Conservation (phyloP, 305 asterid species). For the Euphrasia arctica region DNA sequence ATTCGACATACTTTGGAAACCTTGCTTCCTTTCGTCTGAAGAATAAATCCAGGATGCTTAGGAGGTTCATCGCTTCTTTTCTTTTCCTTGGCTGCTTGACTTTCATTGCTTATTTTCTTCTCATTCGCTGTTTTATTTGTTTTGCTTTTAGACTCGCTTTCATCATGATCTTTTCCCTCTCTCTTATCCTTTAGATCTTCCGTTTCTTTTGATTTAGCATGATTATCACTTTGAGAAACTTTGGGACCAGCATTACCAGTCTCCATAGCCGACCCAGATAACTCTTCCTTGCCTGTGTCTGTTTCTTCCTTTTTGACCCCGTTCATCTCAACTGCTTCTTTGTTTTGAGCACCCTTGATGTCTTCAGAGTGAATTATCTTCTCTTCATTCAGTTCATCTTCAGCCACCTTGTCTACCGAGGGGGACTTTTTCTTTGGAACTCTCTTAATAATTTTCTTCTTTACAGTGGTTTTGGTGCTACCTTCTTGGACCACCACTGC, state of each 20-base stretch:
- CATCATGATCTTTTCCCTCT: slow-evolving; percentile 41
- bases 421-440: slow-evolving; percentile 63
- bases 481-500: slow-evolving; percentile 39
- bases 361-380: slow-evolving; percentile 34
- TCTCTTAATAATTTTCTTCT: slow-evolving; percentile 70
- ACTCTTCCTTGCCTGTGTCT: slow-evolving; percentile 29
- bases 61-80: slow-evolving; percentile 70
- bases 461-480: slow-evolving; percentile 51
- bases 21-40: slow-evolving; percentile 71
- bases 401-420: slow-evolving; percentile 43
- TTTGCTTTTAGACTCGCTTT: slow-evolving; percentile 47
- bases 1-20: slow-evolving; percentile 65
- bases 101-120: slow-evolving; percentile 62
- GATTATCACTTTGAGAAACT: slow-evolving; percentile 36
- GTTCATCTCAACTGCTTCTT: slow-evolving; percentile 31
- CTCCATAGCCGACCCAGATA: slow-evolving; percentile 43
- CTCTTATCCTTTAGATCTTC: slow-evolving; percentile 49
- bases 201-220: slow-evolving; percentile 42
- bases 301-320: slow-evolving; percentile 41
- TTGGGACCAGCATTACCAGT: slow-evolving; percentile 33
- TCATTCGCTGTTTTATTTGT: slow-evolving; percentile 47
- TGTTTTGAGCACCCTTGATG: slow-evolving; percentile 33
- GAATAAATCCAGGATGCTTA: slow-evolving; percentile 85
- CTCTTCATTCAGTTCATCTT: slow-evolving; percentile 35
- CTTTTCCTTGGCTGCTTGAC: slow-evolving; percentile 61